phyloP scores from a whole-genome alignment of 805 yeast species.

The Kregervanrija fluxuum region DNA sequence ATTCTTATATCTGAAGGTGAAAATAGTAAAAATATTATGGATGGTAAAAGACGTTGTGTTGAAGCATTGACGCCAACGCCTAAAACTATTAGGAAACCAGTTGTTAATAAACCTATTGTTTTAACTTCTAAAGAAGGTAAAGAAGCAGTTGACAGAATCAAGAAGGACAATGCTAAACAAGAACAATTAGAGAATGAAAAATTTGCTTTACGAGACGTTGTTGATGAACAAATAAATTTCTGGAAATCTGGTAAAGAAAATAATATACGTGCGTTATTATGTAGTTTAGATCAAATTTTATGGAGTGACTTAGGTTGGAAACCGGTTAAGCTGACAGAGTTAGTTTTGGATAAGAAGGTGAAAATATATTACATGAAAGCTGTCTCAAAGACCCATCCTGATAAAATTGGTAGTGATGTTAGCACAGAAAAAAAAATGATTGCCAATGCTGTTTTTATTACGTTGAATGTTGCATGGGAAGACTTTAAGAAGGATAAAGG shows the following conservation, averaged over 20 bases:
- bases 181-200: slow-evolving; percentile 49
- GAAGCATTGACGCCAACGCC: slow-evolving; percentile 52
- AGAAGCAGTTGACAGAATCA: slow-evolving; percentile 29
- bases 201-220: slow-evolving; percentile 54
- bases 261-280: slow-evolving; percentile 69
- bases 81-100: slow-evolving; percentile 21
- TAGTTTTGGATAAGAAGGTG: slow-evolving; percentile 85
- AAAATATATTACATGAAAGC: slow-evolving; percentile 80
- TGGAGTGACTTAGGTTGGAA: slow-evolving; percentile 67
- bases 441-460: slow-evolving; percentile 80
- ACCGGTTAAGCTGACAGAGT: slow-evolving; percentile 58
- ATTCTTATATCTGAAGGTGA: slow-evolving; percentile 61
- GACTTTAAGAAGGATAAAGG: slow-evolving; percentile 38
- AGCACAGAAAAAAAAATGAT: slow-evolving; percentile 69
- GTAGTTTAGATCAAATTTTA: slow-evolving; percentile 59
- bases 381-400: slow-evolving; percentile 74
- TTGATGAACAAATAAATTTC: slow-evolving; percentile 41
- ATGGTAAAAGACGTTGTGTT: slow-evolving; percentile 75
- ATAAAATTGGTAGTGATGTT: slow-evolving; percentile 58
- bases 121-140: background rate
- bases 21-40: slow-evolving; percentile 57
- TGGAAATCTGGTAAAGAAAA: slow-evolving; percentile 79
- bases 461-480: slow-evolving; percentile 88
- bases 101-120: slow-evolving; percentile 5
- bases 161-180: slow-evolving; percentile 37